These are phyloP conservation scores for Fonsecaea monophora DNA, from an alignment of 2,329 filamentous ascomycete genomes.

Conservation along the genomic window DNA sequence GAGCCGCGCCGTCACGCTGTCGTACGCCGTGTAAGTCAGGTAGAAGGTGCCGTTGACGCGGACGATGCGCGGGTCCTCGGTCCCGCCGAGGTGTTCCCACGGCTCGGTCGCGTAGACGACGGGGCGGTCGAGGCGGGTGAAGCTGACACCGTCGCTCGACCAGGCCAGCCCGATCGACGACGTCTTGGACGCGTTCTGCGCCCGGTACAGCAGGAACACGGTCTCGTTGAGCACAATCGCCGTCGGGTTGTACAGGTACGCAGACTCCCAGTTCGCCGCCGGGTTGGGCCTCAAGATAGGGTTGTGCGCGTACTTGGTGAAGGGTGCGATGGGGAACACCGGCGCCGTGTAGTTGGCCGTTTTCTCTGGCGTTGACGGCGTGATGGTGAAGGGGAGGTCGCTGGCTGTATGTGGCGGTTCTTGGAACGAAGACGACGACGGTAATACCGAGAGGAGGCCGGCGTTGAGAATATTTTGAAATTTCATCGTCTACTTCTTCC, in stretches of 20 bases:
- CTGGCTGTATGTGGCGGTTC: background rate
- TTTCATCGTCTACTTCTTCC: background rate
- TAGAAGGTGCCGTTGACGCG: slow-evolving; percentile 49
- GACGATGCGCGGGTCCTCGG: slow-evolving; percentile 48
- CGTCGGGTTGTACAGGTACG: slow-evolving; percentile 39
- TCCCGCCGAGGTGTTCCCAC: slow-evolving; percentile 45
- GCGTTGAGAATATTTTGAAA: background rate
- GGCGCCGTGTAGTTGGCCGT: slow-evolving; percentile 42
- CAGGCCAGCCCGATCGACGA: slow-evolving; percentile 48
- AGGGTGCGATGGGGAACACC: slow-evolving; percentile 42
- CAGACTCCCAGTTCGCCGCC: slow-evolving; percentile 35
- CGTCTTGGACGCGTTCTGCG: slow-evolving; percentile 45
- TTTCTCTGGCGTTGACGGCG: slow-evolving; percentile 35
- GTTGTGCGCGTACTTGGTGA: slow-evolving; percentile 41
- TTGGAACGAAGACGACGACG: background rate
- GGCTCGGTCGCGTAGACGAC: slow-evolving; percentile 45
- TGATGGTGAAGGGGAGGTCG: slow-evolving; percentile 26
- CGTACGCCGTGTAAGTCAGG: slow-evolving; percentile 49
- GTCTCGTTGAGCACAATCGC: slow-evolving; percentile 39
- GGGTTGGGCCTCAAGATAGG: slow-evolving; percentile 41
- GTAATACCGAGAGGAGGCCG: background rate
- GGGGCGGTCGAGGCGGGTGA: slow-evolving; percentile 46
- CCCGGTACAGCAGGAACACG: slow-evolving; percentile 48
- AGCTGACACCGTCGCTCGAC: slow-evolving; percentile 47
- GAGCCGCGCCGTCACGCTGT: slow-evolving; percentile 44